Evolutionary conservation across 192 early-diverging fungal species (phyloP), one percentile per base, ranked within the genome.

Genomic region (Dissophora ornata): DNA sequence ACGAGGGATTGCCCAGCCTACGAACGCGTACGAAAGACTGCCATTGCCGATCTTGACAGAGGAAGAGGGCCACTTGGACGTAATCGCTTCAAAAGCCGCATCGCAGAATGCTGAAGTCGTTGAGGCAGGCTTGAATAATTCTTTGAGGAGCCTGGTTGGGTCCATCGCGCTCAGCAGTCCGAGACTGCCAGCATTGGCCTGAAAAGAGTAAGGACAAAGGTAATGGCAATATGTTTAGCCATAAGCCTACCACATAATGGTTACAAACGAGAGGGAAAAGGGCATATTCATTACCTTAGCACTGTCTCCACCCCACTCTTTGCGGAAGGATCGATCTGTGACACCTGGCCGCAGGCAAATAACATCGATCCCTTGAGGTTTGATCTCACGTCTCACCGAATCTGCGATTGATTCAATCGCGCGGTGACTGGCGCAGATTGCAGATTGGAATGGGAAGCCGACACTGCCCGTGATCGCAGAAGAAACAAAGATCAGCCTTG

Each of bases 321-420:
- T 66, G 29, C 57, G 56, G 63, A 54, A 67, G 24, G 55, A 61
- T 29, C 61, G 46, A 42, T 75, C 63, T 6, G 54, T 34, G 22
- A 71, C 30, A 18, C 78, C 78, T 0, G 40, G 54, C 25, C 69
- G 61, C 11, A 79, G 15, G 44, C 68, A 79, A 28, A 79, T 34
- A 6, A 85, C 86, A 50, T 80, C 61, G 57, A 87, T 83, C 16
- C 84, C 84, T 38, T 82, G 71, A 34, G 49, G 62, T n/a, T 58
- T 54, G 50, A 86, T 41, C 52, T 87, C 86, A 16, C 81, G 64
- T 40, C 86, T 59, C 24, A 81, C 41, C 19, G 81, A 56, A 9
- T 81, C 81, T 12, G 81, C 62, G 33, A 87, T 65, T 0, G 83
- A 80, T 16, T 80, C 66, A 33, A 83, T 54, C 7, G 84, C 84